Conservation (phyloP, 208 protist species). For the Angomonas ambiguus region DNA sequence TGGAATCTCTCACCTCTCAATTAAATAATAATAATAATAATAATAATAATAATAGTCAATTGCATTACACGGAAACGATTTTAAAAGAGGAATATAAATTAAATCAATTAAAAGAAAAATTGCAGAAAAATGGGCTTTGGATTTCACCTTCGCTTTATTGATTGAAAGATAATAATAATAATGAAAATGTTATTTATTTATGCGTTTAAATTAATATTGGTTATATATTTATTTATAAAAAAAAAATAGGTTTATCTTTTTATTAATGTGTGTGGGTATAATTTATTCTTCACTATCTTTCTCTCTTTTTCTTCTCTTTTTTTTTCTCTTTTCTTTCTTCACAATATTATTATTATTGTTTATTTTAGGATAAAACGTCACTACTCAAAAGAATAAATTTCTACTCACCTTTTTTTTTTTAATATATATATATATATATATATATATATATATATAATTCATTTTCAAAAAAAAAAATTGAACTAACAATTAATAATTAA, state of each 20-base stretch:
- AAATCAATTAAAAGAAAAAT: conserved; percentile 24
- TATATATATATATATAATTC: neutral
- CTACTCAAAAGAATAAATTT: too few relatives aligned
- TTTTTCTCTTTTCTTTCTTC: too few relatives aligned
- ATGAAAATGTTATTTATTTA: conserved; percentile 17
- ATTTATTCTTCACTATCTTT: conserved; percentile 10
- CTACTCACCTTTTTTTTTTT: conserved; percentile 8
- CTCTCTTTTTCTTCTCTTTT: too few relatives aligned
- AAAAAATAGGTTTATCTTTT: neutral
- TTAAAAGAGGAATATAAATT: neutral
- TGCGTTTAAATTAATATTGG: neutral
- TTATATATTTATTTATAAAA: too few relatives aligned
- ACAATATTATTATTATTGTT: too few relatives aligned
- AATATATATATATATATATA: too few relatives aligned
- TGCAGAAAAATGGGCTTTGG: conserved; percentile 76
- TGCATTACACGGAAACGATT: neutral
- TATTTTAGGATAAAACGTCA: conserved; percentile 7
- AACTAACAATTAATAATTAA: neutral
- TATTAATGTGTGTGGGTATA: conserved; percentile 7
- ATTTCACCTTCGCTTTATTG: too few relatives aligned
- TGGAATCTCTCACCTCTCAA: neutral
- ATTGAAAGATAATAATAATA: conserved; percentile 10
- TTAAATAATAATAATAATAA: neutral
- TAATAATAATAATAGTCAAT: conserved; percentile 8
- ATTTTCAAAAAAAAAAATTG: conserved; percentile 1